Percentiles rank a stretch among this genome's conserved stretches.
Conservation (phyloP, 768 basidiomycete genomes). For the Mycena sanguinolenta region DNA sequence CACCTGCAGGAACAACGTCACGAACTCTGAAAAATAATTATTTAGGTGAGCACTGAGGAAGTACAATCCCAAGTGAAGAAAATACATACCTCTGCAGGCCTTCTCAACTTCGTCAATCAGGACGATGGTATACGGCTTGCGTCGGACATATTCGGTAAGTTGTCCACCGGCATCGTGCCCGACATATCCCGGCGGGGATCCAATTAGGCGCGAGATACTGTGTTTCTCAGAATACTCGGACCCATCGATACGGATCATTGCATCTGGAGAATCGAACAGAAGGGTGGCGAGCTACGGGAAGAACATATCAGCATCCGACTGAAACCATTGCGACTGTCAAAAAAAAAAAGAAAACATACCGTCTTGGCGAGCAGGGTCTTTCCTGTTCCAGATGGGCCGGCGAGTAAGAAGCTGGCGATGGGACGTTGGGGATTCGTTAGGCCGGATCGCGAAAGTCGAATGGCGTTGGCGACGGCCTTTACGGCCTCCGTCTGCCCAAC, state of each 20-base stretch:
- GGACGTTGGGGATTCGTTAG: conserved; percentile 89
- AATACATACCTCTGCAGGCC: conserved; percentile 65
- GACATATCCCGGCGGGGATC: conserved; percentile 87
- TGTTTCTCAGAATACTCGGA: conserved; percentile 91
- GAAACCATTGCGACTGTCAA: background rate
- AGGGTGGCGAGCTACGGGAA: conserved; percentile 80
- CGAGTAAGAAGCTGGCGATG: conserved; percentile 93
- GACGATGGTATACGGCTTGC: conserved; percentile 90
- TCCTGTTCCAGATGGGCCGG: conserved; percentile 91
- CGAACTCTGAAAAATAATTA: conserved; percentile 52
- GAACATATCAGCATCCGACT: conserved; percentile 12
- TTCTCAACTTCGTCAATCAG: conserved; percentile 94
- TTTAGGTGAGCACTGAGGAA: background rate
- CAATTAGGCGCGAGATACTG: conserved; percentile 65
- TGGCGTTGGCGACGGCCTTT: conserved; percentile 93
- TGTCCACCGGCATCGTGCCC: conserved; percentile 93
- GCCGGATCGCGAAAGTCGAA: conserved; percentile 93
- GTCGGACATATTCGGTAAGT: conserved; percentile 92
- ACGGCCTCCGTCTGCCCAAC: conserved; percentile 94
- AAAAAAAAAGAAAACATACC: conserved; percentile 56
- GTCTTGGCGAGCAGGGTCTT: conserved; percentile 94
- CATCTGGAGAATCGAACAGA: conserved; percentile 91
- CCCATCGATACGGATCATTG: conserved; percentile 93
- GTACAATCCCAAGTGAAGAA: background rate
- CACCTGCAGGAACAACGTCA: conserved; percentile 76